phyloP scores from a whole-genome alignment of 805 yeast species.

The Candida piceae region DNA sequence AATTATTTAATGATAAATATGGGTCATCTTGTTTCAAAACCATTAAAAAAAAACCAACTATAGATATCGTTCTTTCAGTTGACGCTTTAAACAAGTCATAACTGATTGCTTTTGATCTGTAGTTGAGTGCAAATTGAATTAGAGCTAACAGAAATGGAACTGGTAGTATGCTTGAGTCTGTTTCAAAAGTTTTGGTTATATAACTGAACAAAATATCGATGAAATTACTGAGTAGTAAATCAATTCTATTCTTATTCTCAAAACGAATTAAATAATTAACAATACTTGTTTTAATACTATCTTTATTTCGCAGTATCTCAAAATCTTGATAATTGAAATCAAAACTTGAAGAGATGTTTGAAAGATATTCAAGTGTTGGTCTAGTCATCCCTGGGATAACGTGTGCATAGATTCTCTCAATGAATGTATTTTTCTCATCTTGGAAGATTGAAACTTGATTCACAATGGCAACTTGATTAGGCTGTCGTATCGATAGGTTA shows the following conservation, averaged over 20 bases:
- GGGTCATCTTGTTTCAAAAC: slow-evolving; percentile 26
- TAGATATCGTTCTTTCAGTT: slow-evolving; percentile 22
- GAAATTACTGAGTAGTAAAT: slow-evolving; percentile 42
- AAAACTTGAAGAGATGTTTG: slow-evolving; percentile 30
- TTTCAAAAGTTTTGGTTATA: slow-evolving; percentile 17
- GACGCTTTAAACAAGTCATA: slow-evolving; percentile 30
- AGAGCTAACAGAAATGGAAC: slow-evolving; percentile 60
- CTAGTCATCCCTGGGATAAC: slow-evolving; percentile 31
- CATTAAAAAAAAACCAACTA: slow-evolving; percentile 20
- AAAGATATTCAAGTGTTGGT: slow-evolving; percentile 31
- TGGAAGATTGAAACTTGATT: slow-evolving; percentile 29
- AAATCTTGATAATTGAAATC: slow-evolving; percentile 22
- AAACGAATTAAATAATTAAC: slow-evolving; percentile 38
- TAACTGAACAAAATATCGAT: slow-evolving; percentile 31
- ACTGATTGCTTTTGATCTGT: slow-evolving; percentile 58
- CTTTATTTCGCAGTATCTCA: slow-evolving; percentile 24
- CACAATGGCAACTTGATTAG: slow-evolving; percentile 22
- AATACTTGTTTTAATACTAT: slow-evolving; percentile 29
- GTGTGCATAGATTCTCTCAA: slow-evolving; percentile 31
- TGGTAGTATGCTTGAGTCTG: slow-evolving; percentile 27
- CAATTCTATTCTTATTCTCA: slow-evolving; percentile 43
- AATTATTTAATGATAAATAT: slow-evolving; percentile 17
- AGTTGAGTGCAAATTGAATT: slow-evolving; percentile 49
- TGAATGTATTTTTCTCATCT: slow-evolving; percentile 35
- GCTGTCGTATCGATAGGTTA: background rate